Evolutionary conservation across 2,329 filamentous ascomycete species (phyloP).

Genomic region (Xylogone sp.): DNA sequence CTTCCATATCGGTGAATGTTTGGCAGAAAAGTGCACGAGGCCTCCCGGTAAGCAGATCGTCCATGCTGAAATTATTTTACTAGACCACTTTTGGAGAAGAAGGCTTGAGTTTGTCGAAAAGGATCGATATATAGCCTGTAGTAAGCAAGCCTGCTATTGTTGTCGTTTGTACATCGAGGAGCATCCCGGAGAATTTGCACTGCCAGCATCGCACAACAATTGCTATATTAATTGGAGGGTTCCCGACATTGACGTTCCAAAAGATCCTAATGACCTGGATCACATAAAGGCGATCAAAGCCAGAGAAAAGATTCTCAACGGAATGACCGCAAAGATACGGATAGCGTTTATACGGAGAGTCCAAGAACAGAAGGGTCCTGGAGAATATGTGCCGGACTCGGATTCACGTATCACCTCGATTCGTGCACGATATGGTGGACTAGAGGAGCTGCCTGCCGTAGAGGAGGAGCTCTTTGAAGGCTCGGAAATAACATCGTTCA

Average conservation of each 20-base stretch:
- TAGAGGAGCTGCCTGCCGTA: no score
- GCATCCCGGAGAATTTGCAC: constrained; percentile 29
- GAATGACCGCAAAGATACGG: constrained; percentile 1
- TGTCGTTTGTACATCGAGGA: constrained; percentile 41
- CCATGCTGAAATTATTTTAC: constrained; percentile 44
- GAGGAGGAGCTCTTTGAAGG: no score
- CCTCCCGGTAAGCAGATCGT: constrained; percentile 22
- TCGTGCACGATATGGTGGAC: no score
- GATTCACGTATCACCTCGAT: neutral
- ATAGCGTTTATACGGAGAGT: constrained; percentile 3
- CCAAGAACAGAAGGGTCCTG: constrained; percentile 1
- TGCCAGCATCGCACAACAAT: constrained; percentile 33
- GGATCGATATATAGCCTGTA: constrained; percentile 46
- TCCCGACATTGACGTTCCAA: constrained; percentile 12
- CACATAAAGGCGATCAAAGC: neutral
- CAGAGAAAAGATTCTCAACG: constrained; percentile 3
- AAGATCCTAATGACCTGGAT: constrained; percentile 1
- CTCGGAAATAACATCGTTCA: no score
- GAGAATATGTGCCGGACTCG: constrained; percentile 6
- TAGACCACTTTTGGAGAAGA: constrained; percentile 40
- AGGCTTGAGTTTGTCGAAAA: constrained; percentile 30
- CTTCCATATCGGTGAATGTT: constrained; percentile 3
- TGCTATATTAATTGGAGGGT: constrained; percentile 39
- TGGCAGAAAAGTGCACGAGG: constrained; percentile 23
- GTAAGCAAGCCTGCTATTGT: constrained; percentile 48